These are phyloP conservation scores for Colletotrichum destructivum DNA, from an alignment of 2,329 filamentous ascomycete genomes.

Conservation along the genomic window DNA sequence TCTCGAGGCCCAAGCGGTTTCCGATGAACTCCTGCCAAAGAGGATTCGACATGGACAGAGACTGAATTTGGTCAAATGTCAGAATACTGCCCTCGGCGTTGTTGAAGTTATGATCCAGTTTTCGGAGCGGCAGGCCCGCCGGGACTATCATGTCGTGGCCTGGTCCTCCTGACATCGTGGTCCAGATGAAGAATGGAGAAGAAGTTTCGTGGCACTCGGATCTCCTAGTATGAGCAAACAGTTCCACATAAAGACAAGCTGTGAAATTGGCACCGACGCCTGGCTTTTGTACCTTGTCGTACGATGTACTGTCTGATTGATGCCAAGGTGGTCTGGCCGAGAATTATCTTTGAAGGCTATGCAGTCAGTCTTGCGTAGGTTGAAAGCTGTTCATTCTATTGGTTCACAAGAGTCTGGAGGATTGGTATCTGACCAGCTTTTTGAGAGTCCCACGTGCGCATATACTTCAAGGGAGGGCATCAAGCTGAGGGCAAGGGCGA, in stretches of 20 bases:
- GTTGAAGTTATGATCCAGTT: conserved; percentile 46
- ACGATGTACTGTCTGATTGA: no score
- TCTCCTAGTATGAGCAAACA: no score
- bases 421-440: no score
- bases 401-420: rapidly evolving
- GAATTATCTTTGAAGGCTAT: not conserved
- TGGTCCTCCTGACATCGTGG: not conserved
- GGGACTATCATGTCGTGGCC: not conserved
- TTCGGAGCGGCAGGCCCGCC: conserved; percentile 20
- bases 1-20: conserved; percentile 44
- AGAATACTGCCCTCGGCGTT: conserved; percentile 46
- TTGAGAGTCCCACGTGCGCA: not conserved
- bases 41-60: conserved; percentile 41
- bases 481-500: not conserved
- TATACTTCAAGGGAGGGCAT: not conserved
- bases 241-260: not conserved
- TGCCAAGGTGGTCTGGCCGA: not conserved
- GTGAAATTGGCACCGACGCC: rapidly evolving
- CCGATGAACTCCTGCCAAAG: conserved; percentile 46
- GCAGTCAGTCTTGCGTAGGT: no score
- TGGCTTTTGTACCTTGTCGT: no score
- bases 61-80: conserved; percentile 44
- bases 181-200: no score
- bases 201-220: no score
- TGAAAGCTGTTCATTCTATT: no score